Evolutionary conservation across 2,329 filamentous ascomycete species (phyloP), one percentile per base, ranked within the genome.

Genomic region (Bipolaris gigantea): DNA sequence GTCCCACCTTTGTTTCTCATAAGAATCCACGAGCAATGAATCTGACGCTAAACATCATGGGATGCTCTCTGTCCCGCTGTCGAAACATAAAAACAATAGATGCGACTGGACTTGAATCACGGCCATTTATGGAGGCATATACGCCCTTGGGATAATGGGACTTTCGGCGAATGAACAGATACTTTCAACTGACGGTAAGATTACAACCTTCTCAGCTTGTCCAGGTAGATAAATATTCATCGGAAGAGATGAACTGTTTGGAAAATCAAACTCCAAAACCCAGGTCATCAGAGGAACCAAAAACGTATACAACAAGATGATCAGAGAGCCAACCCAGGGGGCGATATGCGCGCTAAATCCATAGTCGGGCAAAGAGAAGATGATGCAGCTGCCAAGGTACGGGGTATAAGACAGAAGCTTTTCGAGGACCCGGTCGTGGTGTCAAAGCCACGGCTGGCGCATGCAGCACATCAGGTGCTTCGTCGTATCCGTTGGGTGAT

Each of bases 401-500:
- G 23, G 46, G 54, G 52, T 55, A 57, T 57, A 56, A 32, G 41
- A 23, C 44, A 40, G 30, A 52, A 19, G 36, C 44, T 55, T 45
- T 51, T 55, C 48, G 23, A 18, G 27, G 30, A 27, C 42, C 33
- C 43, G 48, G 32, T 42, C 30, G 34, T 48, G 35, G 41, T 27
- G 19, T n/a, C 32, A 36, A 47, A 35, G 43, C 25, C 36, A 51
- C 23, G 34, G 42, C 13, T 25, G 32, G 32, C 30, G 18, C 18
- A 8, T 42, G 23, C 25, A 34, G 25, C 23, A 25, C 21, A 35
- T 68, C 54, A 69, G 53, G 55, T 50, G 50, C 62, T 67, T 48
- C 72, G 63, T 55, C 72, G 65, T 63, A 66, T 62, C 48, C 68
- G 61, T 46, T 73, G 68, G 30, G 61, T 65, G 21, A 77, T 71